Evolutionary conservation across 768 basidiomycete genomes (phyloP).

Genomic region (Coprinopsis sp.): DNA sequence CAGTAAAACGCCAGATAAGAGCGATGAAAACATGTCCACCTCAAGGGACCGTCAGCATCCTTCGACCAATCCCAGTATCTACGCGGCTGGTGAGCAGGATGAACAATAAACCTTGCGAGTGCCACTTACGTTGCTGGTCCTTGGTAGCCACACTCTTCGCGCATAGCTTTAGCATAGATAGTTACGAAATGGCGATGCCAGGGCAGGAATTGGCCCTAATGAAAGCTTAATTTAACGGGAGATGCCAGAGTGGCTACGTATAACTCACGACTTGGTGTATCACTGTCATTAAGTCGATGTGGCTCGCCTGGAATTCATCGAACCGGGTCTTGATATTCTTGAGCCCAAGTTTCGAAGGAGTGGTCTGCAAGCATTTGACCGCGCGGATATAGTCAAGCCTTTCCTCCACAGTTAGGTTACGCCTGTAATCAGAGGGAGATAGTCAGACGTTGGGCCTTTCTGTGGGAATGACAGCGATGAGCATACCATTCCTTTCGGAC

Average conservation of each 20-base stretch:
- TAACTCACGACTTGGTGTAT: constrained; percentile 7
- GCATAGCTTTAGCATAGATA: constrained; percentile 18
- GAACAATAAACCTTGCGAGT: no score
- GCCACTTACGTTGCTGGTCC: constrained; percentile 20
- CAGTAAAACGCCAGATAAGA: neutral
- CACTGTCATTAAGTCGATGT: constrained; percentile 14
- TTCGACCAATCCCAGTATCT: constrained; percentile 10
- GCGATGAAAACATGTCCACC: neutral
- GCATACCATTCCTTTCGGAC: no score
- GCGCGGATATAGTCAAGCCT: constrained; percentile 15
- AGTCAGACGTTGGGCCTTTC: no score
- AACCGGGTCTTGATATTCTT: constrained; percentile 8
- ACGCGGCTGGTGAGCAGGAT: neutral
- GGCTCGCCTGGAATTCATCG: constrained; percentile 5
- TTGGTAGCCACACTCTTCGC: constrained; percentile 21
- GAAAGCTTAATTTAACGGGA: neutral
- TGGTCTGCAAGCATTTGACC: constrained; percentile 17
- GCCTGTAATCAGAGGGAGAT: constrained; percentile 1
- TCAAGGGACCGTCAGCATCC: neutral
- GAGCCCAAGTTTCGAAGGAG: neutral
- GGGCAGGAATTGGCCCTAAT: constrained; percentile 22
- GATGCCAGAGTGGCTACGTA: neutral
- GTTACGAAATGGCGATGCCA: constrained; percentile 22
- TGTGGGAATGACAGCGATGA: no score
- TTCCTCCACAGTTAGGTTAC: constrained; percentile 6